Base-by-base conservation (phyloP, 768 basidiomycete genomes). In the Pisolithus sp. region DNA sequence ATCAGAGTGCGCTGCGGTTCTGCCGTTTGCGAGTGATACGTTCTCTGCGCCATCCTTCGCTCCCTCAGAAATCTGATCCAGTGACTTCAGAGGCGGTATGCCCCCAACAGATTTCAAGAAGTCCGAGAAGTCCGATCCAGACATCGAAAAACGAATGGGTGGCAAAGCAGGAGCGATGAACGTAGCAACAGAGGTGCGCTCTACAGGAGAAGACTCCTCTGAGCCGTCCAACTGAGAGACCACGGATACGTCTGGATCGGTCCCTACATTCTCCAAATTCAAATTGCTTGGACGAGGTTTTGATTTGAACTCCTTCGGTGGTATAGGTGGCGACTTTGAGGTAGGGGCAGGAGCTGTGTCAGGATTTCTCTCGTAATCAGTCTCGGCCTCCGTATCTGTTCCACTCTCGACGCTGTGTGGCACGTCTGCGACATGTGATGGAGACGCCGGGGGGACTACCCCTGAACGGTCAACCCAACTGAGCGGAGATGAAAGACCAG, bases 111-210 rank as follows among this genome's bases (percentile, higher is more conserved):
- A 78, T 58, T 69, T 80, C 47, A 89, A 75, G 17, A 89, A 67
- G 53, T 87, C 86, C 0, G 83, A 81, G 61, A 97, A 93, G 64
- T 95, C 93, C 0, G 81, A 73, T 43, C 83, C 79, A 53, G 82
- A 86, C 71, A 95, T 77, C 15, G 93, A 94, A 66, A 95, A 86
- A n/a, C 89, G 82, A 61, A 95, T 93, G 0, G 90, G 90, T 3
- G 92, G 92, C 26, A 93, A 73, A 3, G 90, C 88, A 37, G 93
- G 92, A 0, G 89, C 87, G 46, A 91, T 89, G 64, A 86, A 87
- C 18, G 90, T 90, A 6, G 86, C 74, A 59, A 78, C 79, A 7
- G 85, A 83, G 10, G 78, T 81, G 40, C 76, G 78, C 62, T 88
- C 80, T 28, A 87, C 79, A 0, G 82, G 79, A 2, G 81, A 79